These are phyloP conservation scores for Cladosporium austrohemisphaericum DNA, from an alignment of 2,329 filamentous ascomycete species.

Conservation along the genomic window DNA sequence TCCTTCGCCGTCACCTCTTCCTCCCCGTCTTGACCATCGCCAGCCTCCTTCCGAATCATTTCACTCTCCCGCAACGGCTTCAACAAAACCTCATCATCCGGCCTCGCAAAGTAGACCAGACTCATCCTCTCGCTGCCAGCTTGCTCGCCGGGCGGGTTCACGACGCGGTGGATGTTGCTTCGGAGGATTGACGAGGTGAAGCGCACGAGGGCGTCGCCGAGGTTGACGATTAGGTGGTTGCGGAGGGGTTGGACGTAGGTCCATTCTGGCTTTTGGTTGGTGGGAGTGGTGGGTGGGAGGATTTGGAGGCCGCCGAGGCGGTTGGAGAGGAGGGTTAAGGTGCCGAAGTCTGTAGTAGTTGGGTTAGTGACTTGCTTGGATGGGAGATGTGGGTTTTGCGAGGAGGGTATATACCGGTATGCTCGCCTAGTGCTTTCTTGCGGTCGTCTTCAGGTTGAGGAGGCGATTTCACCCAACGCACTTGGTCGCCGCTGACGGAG, in stretches of 20 bases:
- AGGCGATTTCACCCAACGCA: constrained; percentile 52
- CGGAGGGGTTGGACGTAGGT: constrained; percentile 51
- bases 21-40: constrained; percentile 26
- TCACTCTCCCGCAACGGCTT: constrained; percentile 34
- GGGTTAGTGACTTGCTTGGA: background rate
- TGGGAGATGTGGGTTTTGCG: background rate
- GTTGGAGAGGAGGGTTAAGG: constrained; percentile 55
- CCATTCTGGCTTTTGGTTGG: constrained; percentile 38
- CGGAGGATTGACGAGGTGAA: constrained; percentile 40
- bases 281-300: constrained; percentile 35
- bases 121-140: constrained; percentile 45
- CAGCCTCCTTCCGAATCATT: constrained; percentile 24
- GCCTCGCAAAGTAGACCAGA: constrained; percentile 54
- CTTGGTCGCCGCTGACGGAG: constrained; percentile 48
- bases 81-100: constrained; percentile 47
- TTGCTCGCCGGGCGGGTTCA: constrained; percentile 48
- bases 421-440: constrained; percentile 46
- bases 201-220: constrained; percentile 48
- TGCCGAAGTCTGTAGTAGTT: constrained; percentile 48
- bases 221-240: constrained; percentile 47
- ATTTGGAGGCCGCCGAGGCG: constrained; percentile 54
- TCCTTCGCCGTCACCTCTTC: constrained; percentile 34
- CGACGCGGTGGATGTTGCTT: constrained; percentile 46
- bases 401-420: constrained; percentile 36
- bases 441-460: constrained; percentile 44